These are phyloP conservation scores for Colletotrichum scovillei DNA, from an alignment of 2,329 filamentous ascomycete species.

Conservation along the genomic window DNA sequence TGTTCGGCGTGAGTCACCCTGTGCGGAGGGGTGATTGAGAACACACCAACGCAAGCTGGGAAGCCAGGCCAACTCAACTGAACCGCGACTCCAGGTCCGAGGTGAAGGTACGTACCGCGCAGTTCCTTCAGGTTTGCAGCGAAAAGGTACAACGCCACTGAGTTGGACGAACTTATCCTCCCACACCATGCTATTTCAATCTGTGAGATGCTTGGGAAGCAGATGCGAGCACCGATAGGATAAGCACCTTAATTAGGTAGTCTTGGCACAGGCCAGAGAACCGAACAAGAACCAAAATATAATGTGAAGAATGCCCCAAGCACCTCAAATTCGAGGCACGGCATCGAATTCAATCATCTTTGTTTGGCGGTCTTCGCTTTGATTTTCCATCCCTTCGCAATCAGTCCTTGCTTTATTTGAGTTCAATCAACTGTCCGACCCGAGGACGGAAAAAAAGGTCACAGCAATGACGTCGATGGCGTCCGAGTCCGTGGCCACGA, in stretches of 20 bases:
- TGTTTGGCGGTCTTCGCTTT: background rate
- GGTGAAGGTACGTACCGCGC: background rate
- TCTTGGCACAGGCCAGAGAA: background rate
- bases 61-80: background rate
- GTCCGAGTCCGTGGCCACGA: constrained; percentile 61
- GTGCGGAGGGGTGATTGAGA: background rate
- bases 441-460: too few relatives aligned
- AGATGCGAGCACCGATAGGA: background rate
- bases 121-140: background rate
- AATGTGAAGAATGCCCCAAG: background rate
- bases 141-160: constrained; percentile 1
- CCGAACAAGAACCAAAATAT: background rate
- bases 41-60: background rate
- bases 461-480: constrained; percentile 58
- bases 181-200: background rate
- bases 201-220: background rate
- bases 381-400: background rate
- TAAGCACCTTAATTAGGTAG: background rate
- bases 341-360: background rate
- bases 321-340: background rate
- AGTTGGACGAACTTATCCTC: background rate
- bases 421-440: background rate
- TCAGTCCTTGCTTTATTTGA: background rate
- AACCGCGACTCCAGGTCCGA: background rate
- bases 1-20: constrained; percentile 33